Evolutionary conservation across 345 rosid genomes (phyloP), one percentile per base, ranked within the genome.

Genomic region (Excoecaria agallocha): DNA sequence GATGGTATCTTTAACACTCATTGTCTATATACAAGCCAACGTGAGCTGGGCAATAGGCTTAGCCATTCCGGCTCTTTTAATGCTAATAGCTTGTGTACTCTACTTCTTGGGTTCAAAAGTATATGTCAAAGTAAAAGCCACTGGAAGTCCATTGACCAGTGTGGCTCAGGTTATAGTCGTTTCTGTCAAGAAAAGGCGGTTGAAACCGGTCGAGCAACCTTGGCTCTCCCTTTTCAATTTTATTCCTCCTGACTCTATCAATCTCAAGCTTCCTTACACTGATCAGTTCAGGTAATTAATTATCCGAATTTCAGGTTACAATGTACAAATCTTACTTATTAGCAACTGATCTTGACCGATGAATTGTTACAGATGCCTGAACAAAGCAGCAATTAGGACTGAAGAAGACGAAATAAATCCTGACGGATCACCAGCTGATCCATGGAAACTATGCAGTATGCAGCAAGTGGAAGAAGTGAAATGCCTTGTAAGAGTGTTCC

Each of bases 401-500:
- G 66, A 72, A 0, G 39, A 76, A 4, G 90, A 85, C 80, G 37
- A 74, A 46, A 72, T 76, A 70, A 83, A 83, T 48, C 64, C 68
- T 22, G 85, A 87, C 68, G 90, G 90, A 25, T 87, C 88, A 3
- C 76, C 88, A 10, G 81, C 79, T 15, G n/a, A 85, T 59, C 86
- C 78, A 10, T 87, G 90, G 90, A 73, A 73, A 62, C 87, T 86
- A 19, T 86, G 87, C 78, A 84, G 84, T 15, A 37, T 86, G 81
- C 90, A 85, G 78, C 88, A 87, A 76, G 86, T 85, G 37, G 90
- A 87, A 76, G 90, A 85, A 81, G 68, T 74, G 71, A 86, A 86
- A 78, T 86, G 90, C 81, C 8, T 86, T 30, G 25, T 80, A 39
- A 84, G 86, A 70, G 87, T 86, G 41, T 4, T 86, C 54, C 90